Evolutionary conservation across 2,329 filamentous ascomycete species (phyloP), one percentile per base, ranked within the genome.

Genomic region (Penicillium crustosum): DNA sequence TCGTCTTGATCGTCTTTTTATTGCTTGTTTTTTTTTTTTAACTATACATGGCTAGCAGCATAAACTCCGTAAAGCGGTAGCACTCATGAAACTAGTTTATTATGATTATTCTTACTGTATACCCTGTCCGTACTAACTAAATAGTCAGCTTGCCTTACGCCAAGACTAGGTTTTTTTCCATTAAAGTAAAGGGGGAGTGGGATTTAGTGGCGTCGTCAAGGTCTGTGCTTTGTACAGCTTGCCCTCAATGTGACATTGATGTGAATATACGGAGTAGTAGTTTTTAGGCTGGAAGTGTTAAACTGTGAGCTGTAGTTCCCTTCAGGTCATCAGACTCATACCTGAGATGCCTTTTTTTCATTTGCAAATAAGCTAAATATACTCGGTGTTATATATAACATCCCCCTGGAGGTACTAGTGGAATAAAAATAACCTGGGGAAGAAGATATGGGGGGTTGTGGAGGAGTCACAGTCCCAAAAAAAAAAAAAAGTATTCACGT

Each of bases 201-300:
- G 35, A 48, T 57, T 53, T 13, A 31, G 55, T 57, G 55, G 55
- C 55, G 55, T 29, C 13, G 13, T 3, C 6, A 27, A 17, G 35
- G 55, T 57, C 55, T 31, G 55, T 57, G 55, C 55, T 57, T 25
- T 47, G 27, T 19, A 42, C 17, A n/a, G 36, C 49, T 47, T 45
- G 49, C 55, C 47, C 15, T 43, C 53, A 17, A 57, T 23, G 55
- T 57, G 29, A 57, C 55, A 57, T 57, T 35, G 54, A 23, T 21
- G 19, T 36, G 23, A 31, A 44, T 19, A n/a, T 21, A 38, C 35
- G 8, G 35, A 38, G 35, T n/a, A 2, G 25, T 51, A 43, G 1
- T 41, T 36, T 44, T 36, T 43, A 25, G 29, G 23, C 12, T 27
- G 2, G 4, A 17, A 8, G 8, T 29, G n/a, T 13, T 29, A 3